phyloP scores from a whole-genome alignment of 2,329 filamentous ascomycete genomes.

The Monosporascus sp. region DNA sequence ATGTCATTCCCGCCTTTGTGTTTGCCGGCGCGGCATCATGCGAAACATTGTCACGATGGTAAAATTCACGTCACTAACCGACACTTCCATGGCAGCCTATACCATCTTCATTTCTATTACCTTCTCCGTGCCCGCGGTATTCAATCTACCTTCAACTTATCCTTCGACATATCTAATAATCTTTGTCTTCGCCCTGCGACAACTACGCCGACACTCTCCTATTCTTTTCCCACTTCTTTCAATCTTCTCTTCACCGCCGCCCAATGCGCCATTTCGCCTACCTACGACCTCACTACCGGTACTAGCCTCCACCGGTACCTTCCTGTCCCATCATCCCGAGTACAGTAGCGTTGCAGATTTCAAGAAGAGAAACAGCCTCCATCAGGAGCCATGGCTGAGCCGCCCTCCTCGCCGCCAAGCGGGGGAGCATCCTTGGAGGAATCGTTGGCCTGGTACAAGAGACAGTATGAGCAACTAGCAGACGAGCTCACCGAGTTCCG shows the following conservation, averaged over 20 bases:
- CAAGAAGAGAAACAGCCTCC: neutral
- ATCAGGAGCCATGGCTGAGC: constrained; percentile 45
- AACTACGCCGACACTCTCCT: too few relatives aligned
- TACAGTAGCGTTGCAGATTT: neutral
- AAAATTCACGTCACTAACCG: neutral
- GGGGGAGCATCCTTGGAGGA: constrained; percentile 58
- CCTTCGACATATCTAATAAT: too few relatives aligned
- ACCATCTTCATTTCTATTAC: neutral
- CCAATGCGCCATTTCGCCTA: neutral
- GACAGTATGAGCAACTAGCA: constrained; percentile 90
- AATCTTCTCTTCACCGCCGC: neutral
- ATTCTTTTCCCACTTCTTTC: neutral
- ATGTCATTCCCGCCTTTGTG: too few relatives aligned
- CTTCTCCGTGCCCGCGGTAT: neutral
- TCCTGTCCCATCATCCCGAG: neutral
- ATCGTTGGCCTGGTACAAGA: constrained; percentile 89
- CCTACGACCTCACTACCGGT: neutral
- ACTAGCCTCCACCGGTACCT: neutral
- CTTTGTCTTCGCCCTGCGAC: too few relatives aligned
- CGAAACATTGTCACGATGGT: too few relatives aligned
- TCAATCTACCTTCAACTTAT: too few relatives aligned
- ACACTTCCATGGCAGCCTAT: neutral
- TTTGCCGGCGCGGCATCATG: too few relatives aligned
- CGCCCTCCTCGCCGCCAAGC: constrained; percentile 57
- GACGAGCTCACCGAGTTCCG: constrained; percentile 90